Percentiles rank a stretch among this genome's conserved stretches.
Evolutionary conservation across 192 early-diverging fungal genomes (phyloP).

Genomic region (Dissophora ornata): DNA sequence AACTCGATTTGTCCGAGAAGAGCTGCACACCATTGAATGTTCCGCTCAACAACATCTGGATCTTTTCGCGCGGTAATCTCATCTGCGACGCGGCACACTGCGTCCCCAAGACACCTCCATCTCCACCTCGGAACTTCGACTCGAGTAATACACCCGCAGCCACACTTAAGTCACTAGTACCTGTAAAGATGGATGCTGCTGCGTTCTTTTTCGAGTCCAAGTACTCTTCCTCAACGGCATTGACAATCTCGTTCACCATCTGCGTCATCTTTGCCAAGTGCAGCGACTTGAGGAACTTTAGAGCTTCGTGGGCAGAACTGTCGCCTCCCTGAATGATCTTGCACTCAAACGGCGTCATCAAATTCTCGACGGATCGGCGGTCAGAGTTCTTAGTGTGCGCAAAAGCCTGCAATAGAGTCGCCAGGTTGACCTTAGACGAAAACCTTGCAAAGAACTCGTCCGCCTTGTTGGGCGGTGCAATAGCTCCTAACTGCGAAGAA

Average conservation of each 20-base stretch:
- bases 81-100: slow-evolving; percentile 31
- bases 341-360: slow-evolving; percentile 49
- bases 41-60: slow-evolving; percentile 50
- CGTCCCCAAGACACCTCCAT: slow-evolving; percentile 27
- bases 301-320: slow-evolving; percentile 5
- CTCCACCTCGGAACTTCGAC: slow-evolving; percentile 33
- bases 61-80: slow-evolving; percentile 36
- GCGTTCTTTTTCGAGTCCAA: slow-evolving; percentile 15
- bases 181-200: slow-evolving; percentile 32
- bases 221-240: slow-evolving; percentile 21
- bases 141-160: slow-evolving; percentile 54
- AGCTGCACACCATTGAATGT: slow-evolving; percentile 33
- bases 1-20: slow-evolving; percentile 38
- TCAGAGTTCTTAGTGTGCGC: slow-evolving; percentile 53
- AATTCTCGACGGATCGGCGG: slow-evolving; percentile 32
- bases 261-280: slow-evolving; percentile 32
- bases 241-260: slow-evolving; percentile 24
- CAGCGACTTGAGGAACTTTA: slow-evolving; percentile 26
- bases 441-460: slow-evolving; percentile 44
- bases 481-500: background rate
- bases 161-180: slow-evolving; percentile 15
- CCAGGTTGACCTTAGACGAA: slow-evolving; percentile 42
- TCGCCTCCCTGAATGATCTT: background rate
- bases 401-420: slow-evolving; percentile 53
- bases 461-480: background rate